Percentiles rank a stretch among this genome's conserved stretches.
phyloP scores from a whole-genome alignment of 2,329 filamentous ascomycete genomes.

The Trichoderma aggressivum region DNA sequence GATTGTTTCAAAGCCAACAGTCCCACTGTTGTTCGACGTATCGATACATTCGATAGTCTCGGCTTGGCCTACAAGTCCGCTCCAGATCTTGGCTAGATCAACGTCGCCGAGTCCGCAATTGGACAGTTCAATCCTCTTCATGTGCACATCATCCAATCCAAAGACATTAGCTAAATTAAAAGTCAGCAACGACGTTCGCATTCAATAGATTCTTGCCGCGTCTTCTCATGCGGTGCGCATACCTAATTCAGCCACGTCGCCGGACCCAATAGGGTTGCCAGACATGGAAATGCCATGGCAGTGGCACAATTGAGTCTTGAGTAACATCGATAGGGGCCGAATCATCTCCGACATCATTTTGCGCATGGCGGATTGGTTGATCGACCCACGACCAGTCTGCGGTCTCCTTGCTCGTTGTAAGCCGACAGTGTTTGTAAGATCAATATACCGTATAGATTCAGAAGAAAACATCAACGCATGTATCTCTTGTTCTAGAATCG shows the following conservation, averaged over 20 bases:
- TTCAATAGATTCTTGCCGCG: too few species aligned
- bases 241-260: slow-evolving; percentile 51
- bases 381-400: slow-evolving; percentile 25
- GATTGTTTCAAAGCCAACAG: slow-evolving; percentile 47
- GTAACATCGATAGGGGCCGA: slow-evolving; percentile 48
- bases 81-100: slow-evolving; percentile 47
- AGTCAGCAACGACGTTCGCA: neutral
- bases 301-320: slow-evolving; percentile 44
- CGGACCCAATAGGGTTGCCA: slow-evolving; percentile 46
- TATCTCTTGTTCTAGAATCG: slow-evolving; percentile 54
- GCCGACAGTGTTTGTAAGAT: slow-evolving; percentile 45
- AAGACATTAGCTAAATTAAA: slow-evolving; percentile 30
- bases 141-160: slow-evolving; percentile 34
- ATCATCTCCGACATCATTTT: slow-evolving; percentile 40
- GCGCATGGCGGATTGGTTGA: slow-evolving; percentile 24
- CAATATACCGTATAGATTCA: slow-evolving; percentile 53
- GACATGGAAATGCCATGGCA: slow-evolving; percentile 51
- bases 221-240: slow-evolving; percentile 20
- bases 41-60: slow-evolving; percentile 47
- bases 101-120: slow-evolving; percentile 50
- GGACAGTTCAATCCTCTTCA: slow-evolving; percentile 50
- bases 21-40: slow-evolving; percentile 51
- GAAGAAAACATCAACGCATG: slow-evolving; percentile 55
- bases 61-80: slow-evolving; percentile 44
- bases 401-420: slow-evolving; percentile 25